Percentiles rank a stretch among this genome's conserved stretches.
These are phyloP conservation scores for Fagopyrum esculentum DNA, from an alignment of 148 eudicot genomes.

Conservation along the genomic window DNA sequence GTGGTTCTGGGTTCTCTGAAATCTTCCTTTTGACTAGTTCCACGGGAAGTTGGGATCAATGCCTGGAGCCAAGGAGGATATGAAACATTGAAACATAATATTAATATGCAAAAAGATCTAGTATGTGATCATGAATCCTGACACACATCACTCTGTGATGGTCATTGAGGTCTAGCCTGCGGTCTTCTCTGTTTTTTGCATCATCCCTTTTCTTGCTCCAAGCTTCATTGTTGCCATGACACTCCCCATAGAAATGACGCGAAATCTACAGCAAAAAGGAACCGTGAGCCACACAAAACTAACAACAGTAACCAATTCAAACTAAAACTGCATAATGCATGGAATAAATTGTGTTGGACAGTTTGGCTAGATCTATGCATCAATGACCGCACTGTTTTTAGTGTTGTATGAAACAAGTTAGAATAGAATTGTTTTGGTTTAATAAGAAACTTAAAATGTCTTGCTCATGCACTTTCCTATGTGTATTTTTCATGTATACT, in stretches of 20 bases:
- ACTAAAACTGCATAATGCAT: neutral
- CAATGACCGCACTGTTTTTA: neutral
- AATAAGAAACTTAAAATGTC: neutral
- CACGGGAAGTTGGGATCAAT: neutral
- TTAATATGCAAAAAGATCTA: neutral
- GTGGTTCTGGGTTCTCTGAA: constrained; percentile 3
- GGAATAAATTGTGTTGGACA: neutral
- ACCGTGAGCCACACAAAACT: neutral
- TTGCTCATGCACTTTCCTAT: neutral
- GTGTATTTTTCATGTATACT: neutral
- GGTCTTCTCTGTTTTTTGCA: neutral
- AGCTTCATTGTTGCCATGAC: neutral
- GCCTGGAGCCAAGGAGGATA: neutral
- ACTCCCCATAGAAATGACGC: neutral
- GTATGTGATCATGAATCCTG: neutral
- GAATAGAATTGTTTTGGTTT: neutral
- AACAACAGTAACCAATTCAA: neutral
- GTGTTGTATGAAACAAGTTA: neutral
- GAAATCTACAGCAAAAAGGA: neutral
- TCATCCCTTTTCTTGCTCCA: neutral
- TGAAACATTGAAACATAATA: neutral
- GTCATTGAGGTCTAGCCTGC: neutral
- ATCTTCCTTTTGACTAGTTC: neutral
- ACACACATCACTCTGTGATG: neutral
- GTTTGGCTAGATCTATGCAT: neutral